Percentiles rank a stretch among this genome's conserved stretches.
phyloP scores from a whole-genome alignment of 495 filamentous ascomycete species.

The Clohesyomyces aquaticus region DNA sequence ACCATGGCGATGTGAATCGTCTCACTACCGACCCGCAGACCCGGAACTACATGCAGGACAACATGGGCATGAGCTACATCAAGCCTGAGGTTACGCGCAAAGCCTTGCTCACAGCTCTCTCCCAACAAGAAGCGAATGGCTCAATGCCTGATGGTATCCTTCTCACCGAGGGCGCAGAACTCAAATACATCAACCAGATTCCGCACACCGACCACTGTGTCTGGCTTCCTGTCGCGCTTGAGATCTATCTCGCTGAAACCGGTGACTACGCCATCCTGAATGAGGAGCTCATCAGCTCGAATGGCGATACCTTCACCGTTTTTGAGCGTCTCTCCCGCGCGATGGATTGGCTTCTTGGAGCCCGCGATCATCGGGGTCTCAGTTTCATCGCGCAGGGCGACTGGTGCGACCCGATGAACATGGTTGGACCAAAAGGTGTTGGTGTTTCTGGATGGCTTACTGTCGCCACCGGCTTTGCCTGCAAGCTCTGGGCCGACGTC shows the following conservation, averaged over 20 bases:
- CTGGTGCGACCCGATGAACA: conserved; percentile 65
- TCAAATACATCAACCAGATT: conserved; percentile 64
- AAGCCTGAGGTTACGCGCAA: conserved; percentile 54
- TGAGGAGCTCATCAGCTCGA: conserved; percentile 49
- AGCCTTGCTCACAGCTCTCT: conserved; percentile 54
- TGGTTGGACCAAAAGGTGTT: conserved; percentile 61
- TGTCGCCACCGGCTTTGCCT: conserved; percentile 56
- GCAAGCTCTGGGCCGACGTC: conserved; percentile 56
- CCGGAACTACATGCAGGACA: conserved; percentile 62
- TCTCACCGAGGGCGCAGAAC: conserved; percentile 56
- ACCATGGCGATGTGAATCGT: conserved; percentile 63
- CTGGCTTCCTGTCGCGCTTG: conserved; percentile 58
- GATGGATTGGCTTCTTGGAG: conserved; percentile 57
- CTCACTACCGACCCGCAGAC: conserved; percentile 62
- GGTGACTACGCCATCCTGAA: conserved; percentile 56
- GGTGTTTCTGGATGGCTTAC: conserved; percentile 63
- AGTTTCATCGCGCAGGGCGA: conserved; percentile 62
- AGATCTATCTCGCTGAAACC: conserved; percentile 59
- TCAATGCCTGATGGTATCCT: conserved; percentile 62
- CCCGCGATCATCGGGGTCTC: conserved; percentile 57
- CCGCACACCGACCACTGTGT: conserved; percentile 64
- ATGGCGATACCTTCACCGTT: conserved; percentile 54
- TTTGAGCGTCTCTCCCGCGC: conserved; percentile 58
- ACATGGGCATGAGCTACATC: conserved; percentile 65
- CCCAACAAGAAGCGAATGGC: conserved; percentile 58